Percentiles rank a stretch among this genome's conserved stretches.
Evolutionary conservation across 306 rosid species (phyloP).

Genomic region (Geum urbanum): DNA sequence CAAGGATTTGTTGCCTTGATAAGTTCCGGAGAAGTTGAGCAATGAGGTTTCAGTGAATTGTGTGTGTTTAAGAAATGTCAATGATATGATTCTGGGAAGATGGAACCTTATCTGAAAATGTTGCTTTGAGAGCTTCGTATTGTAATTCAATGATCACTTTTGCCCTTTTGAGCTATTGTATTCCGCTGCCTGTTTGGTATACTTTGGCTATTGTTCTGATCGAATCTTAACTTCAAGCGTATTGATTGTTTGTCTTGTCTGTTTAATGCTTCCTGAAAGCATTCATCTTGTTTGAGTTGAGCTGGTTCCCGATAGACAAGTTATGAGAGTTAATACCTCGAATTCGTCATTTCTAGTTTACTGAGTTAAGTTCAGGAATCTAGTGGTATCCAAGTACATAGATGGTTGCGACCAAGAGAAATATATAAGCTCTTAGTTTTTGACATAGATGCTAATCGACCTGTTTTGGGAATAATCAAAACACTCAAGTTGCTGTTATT

Average conservation of each 20-base stretch:
- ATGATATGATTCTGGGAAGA: not conserved
- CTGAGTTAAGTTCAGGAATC: not conserved
- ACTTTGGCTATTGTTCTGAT: not conserved
- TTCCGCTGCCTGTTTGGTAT: not conserved
- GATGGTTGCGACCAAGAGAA: not conserved
- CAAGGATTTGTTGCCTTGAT: not conserved
- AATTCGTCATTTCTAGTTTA: not conserved
- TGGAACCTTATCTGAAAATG: not conserved
- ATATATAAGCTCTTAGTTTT: slow-evolving; percentile 8
- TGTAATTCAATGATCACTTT: not conserved
- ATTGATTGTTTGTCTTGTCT: not conserved
- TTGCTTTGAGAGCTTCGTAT: not conserved
- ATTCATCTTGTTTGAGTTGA: not conserved
- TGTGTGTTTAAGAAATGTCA: not conserved
- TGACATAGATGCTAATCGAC: not conserved
- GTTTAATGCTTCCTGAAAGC: not conserved
- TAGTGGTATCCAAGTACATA: not conserved
- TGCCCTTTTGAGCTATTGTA: not conserved
- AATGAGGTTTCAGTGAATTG: not conserved
- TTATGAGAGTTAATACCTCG: not conserved
- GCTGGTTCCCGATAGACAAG: not conserved
- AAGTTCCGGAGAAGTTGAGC: not conserved
- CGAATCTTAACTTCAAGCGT: not conserved
- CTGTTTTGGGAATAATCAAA: not conserved
- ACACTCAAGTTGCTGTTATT: slow-evolving; percentile 9